Percentiles rank a stretch among this genome's conserved stretches.
These are phyloP conservation scores for Colletotrichum sp. DNA, from an alignment of 2,329 filamentous ascomycete species.

Conservation along the genomic window DNA sequence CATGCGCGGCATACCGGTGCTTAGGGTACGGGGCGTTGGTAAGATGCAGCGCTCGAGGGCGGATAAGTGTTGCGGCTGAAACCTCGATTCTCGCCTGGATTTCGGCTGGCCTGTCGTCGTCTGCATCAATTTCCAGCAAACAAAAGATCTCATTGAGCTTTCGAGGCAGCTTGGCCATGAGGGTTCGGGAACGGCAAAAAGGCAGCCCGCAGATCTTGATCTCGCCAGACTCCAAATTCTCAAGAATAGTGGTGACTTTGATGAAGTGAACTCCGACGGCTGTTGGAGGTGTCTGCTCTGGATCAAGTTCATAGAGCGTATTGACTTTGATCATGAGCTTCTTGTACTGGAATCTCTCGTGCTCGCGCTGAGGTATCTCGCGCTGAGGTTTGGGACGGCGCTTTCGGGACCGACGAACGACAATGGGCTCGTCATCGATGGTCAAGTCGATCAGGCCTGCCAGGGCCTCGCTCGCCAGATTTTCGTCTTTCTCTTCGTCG, in stretches of 20 bases:
- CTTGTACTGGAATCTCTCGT: no score
- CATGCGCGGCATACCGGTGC: constrained; percentile 28
- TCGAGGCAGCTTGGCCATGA: constrained; percentile 40
- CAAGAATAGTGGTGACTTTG: constrained; percentile 47
- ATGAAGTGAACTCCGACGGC: constrained; percentile 39
- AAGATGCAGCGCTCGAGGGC: constrained; percentile 23
- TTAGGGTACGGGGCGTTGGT: constrained; percentile 61
- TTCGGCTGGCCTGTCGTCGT: constrained; percentile 34
- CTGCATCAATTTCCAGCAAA: constrained; percentile 34
- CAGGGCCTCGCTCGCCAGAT: constrained; percentile 17
- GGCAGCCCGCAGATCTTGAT: constrained; percentile 41
- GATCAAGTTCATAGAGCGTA: constrained; percentile 30
- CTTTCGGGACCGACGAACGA: background rate
- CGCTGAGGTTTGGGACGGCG: background rate
- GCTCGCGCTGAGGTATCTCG: background rate
- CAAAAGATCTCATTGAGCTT: constrained; percentile 49
- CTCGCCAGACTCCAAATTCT: constrained; percentile 24
- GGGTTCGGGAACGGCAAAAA: constrained; percentile 37
- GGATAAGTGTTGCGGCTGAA: background rate
- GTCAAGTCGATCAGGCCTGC: constrained; percentile 40
- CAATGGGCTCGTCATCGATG: constrained; percentile 21
- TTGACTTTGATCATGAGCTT: constrained; percentile 13
- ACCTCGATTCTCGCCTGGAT: constrained; percentile 50
- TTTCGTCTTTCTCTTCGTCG: constrained; percentile 17
- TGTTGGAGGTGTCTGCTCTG: constrained; percentile 17